Conservation (phyloP, 768 basidiomycete genomes). For the Serpula lacrymans region DNA sequence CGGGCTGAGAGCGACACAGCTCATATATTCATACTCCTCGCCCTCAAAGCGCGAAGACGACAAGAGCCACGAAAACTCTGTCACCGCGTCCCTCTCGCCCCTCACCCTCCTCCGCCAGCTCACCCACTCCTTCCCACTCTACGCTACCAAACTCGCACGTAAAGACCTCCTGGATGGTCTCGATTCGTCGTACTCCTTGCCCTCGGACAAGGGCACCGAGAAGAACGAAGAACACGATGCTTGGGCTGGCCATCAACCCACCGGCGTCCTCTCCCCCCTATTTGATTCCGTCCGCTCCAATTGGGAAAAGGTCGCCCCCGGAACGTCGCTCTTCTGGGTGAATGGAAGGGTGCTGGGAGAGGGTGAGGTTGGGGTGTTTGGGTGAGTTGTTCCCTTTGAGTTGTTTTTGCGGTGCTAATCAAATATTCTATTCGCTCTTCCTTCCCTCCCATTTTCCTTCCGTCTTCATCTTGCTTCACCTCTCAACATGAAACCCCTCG, state of each 20-base stretch:
- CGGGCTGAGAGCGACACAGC: constrained; percentile 70
- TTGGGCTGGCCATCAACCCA: no score
- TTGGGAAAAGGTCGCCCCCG: constrained; percentile 45
- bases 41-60: constrained; percentile 40
- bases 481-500: background rate
- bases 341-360: constrained; percentile 67
- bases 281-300: constrained; percentile 56
- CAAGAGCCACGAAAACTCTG: constrained; percentile 6
- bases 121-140: constrained; percentile 87
- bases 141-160: constrained; percentile 70
- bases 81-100: constrained; percentile 15
- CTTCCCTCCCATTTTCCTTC: background rate
- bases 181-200: no score
- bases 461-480: background rate
- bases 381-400: constrained; percentile 31
- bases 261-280: constrained; percentile 49
- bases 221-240: no score
- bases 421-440: background rate
- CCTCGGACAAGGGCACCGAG: no score
- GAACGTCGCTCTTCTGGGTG: constrained; percentile 67
- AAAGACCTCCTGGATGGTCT: no score
- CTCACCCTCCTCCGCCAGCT: constrained; percentile 50
- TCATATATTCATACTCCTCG: constrained; percentile 61
- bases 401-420: no score
- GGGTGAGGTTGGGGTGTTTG: constrained; percentile 66